These are phyloP conservation scores for Aspergillus alliaceus DNA, from an alignment of 2,329 filamentous ascomycete genomes.

Conservation along the genomic window DNA sequence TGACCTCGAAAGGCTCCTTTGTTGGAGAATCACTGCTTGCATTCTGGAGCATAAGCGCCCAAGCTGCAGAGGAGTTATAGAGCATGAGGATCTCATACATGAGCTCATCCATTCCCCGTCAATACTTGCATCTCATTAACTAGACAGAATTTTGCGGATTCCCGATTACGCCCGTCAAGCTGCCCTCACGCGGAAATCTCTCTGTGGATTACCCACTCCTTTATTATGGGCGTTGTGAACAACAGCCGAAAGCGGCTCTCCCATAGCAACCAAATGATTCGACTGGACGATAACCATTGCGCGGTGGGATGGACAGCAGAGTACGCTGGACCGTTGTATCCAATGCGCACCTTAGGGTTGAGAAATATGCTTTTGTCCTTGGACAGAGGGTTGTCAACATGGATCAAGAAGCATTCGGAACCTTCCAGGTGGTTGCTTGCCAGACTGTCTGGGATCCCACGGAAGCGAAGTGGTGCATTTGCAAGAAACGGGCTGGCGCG, in stretches of 20 bases:
- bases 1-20: too few relatives aligned
- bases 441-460: too few relatives aligned
- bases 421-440: too few relatives aligned
- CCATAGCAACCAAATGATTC: conserved; percentile 25
- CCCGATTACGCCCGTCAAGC: conserved; percentile 18
- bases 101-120: conserved; percentile 11
- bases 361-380: conserved; percentile 34
- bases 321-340: conserved; percentile 32
- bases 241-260: conserved; percentile 26
- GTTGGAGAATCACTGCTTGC: too few relatives aligned
- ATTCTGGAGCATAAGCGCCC: too few relatives aligned
- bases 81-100: too few relatives aligned
- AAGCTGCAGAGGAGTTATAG: too few relatives aligned
- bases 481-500: too few relatives aligned
- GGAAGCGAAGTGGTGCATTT: too few relatives aligned
- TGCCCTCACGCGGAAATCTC: conserved; percentile 41
- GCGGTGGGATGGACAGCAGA: conserved; percentile 16
- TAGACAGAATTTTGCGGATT: conserved; percentile 54
- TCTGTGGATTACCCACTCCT: conserved; percentile 27
- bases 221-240: conserved; percentile 34
- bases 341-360: conserved; percentile 43
- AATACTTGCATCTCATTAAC: conserved; percentile 52
- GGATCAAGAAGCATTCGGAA: too few relatives aligned
- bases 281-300: not conserved
- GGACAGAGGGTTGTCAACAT: conserved; percentile 39